Conservation (phyloP, 2,329 filamentous ascomycete genomes). For the Lecanicillium sp. region DNA sequence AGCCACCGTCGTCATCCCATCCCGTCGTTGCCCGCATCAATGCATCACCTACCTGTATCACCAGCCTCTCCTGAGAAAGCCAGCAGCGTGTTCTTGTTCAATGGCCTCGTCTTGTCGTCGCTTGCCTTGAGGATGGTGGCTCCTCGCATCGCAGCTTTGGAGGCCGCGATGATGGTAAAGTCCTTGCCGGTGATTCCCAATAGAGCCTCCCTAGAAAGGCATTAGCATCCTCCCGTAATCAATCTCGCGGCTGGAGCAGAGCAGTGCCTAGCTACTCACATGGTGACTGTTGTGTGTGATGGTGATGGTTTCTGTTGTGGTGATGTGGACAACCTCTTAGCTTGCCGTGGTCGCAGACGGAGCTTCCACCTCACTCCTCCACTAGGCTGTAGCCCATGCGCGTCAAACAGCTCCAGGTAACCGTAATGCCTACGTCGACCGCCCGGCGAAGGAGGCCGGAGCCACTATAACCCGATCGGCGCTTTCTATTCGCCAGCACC, state of each 20-base stretch:
- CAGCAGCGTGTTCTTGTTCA: slow-evolving; percentile 93
- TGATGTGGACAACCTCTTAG: slow-evolving; percentile 11
- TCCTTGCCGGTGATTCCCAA: slow-evolving; percentile 98
- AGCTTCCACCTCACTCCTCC: slow-evolving; percentile 5
- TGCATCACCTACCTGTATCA: slow-evolving; percentile 63
- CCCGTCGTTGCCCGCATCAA: neutral
- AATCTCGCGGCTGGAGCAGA: too few species aligned
- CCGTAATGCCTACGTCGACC: slow-evolving; percentile 1
- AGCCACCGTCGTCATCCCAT: neutral
- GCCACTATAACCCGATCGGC: slow-evolving; percentile 18
- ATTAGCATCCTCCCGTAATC: neutral
- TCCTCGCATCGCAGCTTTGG: slow-evolving; percentile 96
- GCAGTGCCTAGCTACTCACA: slow-evolving; percentile 4
- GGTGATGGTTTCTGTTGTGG: neutral
- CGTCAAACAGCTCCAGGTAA: slow-evolving; percentile 9
- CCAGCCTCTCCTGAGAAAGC: slow-evolving; percentile 94
- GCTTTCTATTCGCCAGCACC: slow-evolving; percentile 16
- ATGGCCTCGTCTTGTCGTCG: slow-evolving; percentile 89
- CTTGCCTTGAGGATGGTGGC: slow-evolving; percentile 89
- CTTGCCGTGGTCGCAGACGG: neutral
- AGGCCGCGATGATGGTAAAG: slow-evolving; percentile 95
- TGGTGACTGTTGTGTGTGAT: slow-evolving; percentile 6
- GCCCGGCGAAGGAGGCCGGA: slow-evolving; percentile 14
- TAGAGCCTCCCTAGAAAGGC: slow-evolving; percentile 73
- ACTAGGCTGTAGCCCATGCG: slow-evolving; percentile 13